Conservation (phyloP, 140 eudicot species). For the Ambrosia hybrid region DNA sequence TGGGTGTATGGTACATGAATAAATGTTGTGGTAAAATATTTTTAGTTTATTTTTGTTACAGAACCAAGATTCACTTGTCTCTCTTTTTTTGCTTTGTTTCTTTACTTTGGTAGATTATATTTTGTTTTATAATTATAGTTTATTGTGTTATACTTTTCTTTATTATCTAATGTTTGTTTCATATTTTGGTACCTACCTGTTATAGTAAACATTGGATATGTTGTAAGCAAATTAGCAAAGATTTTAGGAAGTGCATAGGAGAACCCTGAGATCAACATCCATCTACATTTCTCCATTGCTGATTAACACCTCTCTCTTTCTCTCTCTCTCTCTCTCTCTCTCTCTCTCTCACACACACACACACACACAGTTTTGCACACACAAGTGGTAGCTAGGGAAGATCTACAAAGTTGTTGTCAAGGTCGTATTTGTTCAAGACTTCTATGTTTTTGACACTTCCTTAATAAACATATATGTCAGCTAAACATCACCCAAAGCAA, state of each 20-base stretch:
- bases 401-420: conserved; percentile 55
- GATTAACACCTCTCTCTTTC: conserved; percentile 7
- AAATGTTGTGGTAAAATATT: not conserved
- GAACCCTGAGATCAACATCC: conserved; percentile 73
- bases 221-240: conserved; percentile 48
- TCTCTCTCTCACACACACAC: conserved; percentile 19
- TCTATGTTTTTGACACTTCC: conserved; percentile 43
- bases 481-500: conserved; percentile 42
- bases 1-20: conserved; percentile 18
- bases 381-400: conserved; percentile 33
- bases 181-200: conserved; percentile 47
- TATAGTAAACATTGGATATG: conserved; percentile 42
- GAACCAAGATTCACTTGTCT: not conserved
- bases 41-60: too few species aligned
- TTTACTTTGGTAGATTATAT: conserved; percentile 38
- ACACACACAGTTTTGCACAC: conserved; percentile 19
- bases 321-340: too few species aligned
- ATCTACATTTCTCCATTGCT: conserved; percentile 18
- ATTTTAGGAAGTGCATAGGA: conserved; percentile 50
- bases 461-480: conserved; percentile 41
- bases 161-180: conserved; percentile 50
- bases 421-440: conserved; percentile 56
- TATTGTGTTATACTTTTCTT: conserved; percentile 23
- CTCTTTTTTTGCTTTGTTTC: conserved; percentile 40
- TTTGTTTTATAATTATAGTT: conserved; percentile 20